A percentile compares a stretch with the other conserved stretches of the same genome.
phyloP scores from a whole-genome alignment of 2,329 filamentous ascomycete species.

The Stagonosporopsis vannaccii region DNA sequence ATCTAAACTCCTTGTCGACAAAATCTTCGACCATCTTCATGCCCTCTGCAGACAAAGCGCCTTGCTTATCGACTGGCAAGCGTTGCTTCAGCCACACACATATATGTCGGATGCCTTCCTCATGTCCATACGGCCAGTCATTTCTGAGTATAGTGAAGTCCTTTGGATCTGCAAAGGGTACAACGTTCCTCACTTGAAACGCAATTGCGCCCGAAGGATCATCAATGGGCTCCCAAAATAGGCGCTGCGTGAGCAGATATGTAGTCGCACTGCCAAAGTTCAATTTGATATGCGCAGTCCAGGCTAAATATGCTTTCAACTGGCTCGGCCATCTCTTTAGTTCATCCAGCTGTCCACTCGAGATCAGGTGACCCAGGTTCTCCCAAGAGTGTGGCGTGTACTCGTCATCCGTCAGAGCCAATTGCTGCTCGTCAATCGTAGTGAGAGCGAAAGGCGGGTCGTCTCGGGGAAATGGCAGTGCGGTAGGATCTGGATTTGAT shows the following conservation, averaged over 20 bases:
- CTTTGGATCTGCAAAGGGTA: slow-evolving; percentile 61
- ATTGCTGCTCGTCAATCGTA: slow-evolving; percentile 44
- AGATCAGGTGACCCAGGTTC: slow-evolving; percentile 43
- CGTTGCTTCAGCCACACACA: slow-evolving; percentile 60
- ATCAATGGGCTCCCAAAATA: slow-evolving; percentile 57
- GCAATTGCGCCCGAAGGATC: slow-evolving; percentile 24
- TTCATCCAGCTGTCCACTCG: slow-evolving; percentile 61
- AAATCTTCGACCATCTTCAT: slow-evolving; percentile 37
- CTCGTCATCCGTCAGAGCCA: slow-evolving; percentile 40
- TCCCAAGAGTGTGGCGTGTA: slow-evolving; percentile 48
- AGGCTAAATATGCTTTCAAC: slow-evolving; percentile 65
- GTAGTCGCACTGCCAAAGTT: slow-evolving; percentile 63
- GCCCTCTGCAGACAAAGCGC: slow-evolving; percentile 41
- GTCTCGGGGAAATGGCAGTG: slow-evolving; percentile 45
- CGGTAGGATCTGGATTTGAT: slow-evolving; percentile 40
- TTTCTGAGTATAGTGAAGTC: slow-evolving; percentile 67
- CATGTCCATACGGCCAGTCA: slow-evolving; percentile 70
- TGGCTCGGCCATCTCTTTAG: slow-evolving; percentile 67
- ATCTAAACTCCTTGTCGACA: slow-evolving; percentile 57
- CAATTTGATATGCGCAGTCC: slow-evolving; percentile 62
- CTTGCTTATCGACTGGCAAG: slow-evolving; percentile 40
- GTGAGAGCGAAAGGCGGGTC: slow-evolving; percentile 48
- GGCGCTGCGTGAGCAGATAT: slow-evolving; percentile 63
- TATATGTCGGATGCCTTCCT: slow-evolving; percentile 62
- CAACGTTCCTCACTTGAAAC: slow-evolving; percentile 55